Evolutionary conservation across 768 basidiomycete genomes (phyloP), one percentile per base, ranked within the genome.

Genomic region (Austroboletus eburneus): DNA sequence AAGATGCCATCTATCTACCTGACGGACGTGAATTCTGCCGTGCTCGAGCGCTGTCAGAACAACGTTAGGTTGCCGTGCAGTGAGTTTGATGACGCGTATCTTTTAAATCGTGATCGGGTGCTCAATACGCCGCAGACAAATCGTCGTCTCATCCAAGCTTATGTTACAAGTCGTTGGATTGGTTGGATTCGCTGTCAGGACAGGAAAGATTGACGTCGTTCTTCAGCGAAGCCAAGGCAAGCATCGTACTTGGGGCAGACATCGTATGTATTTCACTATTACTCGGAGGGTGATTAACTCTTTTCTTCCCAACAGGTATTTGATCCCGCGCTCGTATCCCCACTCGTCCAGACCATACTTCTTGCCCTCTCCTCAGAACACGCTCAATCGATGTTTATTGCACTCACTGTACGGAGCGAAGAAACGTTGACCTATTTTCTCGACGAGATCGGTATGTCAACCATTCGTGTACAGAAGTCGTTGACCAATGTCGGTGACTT

Each of bases 201-300:
- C 55, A 60, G 18, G 54, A 62, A 20, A 41, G 48, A 9, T 41
- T 50, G 39, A 34, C 38, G 14, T 46, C 45, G 13, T 49, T 69
- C 9, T 54, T 89, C 4, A 46, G 61, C 20, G 65, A 74, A 18
- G 67, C 72, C 17, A 59, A 70, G 6, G 70, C 77, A 2, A 80
- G 86, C 40, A 44, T 89, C 8, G 69, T 91, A 30, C 57, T 91
- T 1, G 87, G 88, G 8, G 82, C 88, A 34, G 88, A 91, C 58
- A 70, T 89, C 39, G 78, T 77, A 49, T 36, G 73, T 55, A 32
- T 36, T 35, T 25, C 30, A 14, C n/a, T 27, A 37, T 25, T 25
- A 24, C 14, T 27, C 25, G 4, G 12, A 23, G 36, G 37, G 40
- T 30, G 34, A 35, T 6, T 13, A 29, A 44, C 21, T 37, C n/a